Conservation (phyloP, 1,139 yeast genomes). For the Blastobotrys buckinghamii region DNA sequence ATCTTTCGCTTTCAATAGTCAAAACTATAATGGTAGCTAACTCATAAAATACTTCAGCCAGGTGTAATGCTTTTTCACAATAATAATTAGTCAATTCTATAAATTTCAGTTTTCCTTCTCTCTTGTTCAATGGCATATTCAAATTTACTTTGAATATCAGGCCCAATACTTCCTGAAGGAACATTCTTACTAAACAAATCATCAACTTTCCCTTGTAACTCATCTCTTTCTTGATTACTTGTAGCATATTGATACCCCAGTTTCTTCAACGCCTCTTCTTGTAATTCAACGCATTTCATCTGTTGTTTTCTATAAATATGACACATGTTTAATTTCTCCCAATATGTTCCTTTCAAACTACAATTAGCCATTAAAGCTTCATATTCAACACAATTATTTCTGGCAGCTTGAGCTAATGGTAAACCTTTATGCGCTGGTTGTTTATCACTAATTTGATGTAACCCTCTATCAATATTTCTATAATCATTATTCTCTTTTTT, state of each 20-base stretch:
- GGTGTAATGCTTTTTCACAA: no score
- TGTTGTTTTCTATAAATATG: slow-evolving; percentile 14
- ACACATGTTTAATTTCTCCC: slow-evolving; percentile 25
- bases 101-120: slow-evolving; percentile 8
- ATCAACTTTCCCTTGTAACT: slow-evolving; percentile 32
- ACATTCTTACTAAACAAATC: slow-evolving; percentile 30
- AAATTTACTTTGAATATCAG: slow-evolving; percentile 19
- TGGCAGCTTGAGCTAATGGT: slow-evolving; percentile 27
- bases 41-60: no score
- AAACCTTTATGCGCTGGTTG: slow-evolving; percentile 3
- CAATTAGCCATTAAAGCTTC: slow-evolving; percentile 28
- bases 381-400: slow-evolving; percentile 32
- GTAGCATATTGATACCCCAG: slow-evolving; percentile 31
- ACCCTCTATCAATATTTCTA: slow-evolving; percentile 4
- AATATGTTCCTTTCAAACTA: slow-evolving; percentile 23
- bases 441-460: slow-evolving; percentile 11
- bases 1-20: no score
- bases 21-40: no score
- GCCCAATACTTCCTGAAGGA: slow-evolving; percentile 27
- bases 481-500: background rate
- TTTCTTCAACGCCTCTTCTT: slow-evolving; percentile 30
- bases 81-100: slow-evolving; percentile 2
- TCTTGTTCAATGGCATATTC: slow-evolving; percentile 20
- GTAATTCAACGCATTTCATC: slow-evolving; percentile 32
- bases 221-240: slow-evolving; percentile 23